Conservation (phyloP, 2,329 filamentous ascomycete genomes). For the Diaporthe citri region DNA sequence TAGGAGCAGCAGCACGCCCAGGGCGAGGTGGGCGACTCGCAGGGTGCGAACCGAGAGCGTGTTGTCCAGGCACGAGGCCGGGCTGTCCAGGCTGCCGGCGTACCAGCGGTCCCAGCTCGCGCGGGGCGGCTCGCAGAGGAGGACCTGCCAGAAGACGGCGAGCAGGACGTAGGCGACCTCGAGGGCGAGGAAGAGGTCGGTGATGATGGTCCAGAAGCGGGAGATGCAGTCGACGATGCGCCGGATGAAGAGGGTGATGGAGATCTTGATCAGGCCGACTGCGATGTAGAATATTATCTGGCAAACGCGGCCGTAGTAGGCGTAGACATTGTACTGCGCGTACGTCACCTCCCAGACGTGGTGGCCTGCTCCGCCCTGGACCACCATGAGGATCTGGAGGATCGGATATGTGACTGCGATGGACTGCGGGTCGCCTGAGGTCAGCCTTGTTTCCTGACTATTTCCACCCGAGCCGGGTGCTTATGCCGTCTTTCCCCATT, state of each 20-base stretch:
- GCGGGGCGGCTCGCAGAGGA: conserved; percentile 46
- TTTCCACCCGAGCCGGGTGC: neutral
- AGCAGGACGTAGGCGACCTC: conserved; percentile 47
- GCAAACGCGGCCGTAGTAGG: conserved; percentile 44
- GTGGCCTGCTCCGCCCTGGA: conserved; percentile 1
- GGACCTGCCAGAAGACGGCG: conserved; percentile 48
- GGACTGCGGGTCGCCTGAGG: neutral
- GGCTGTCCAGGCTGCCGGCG: conserved; percentile 42
- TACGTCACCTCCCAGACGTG: conserved; percentile 50
- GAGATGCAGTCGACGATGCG: conserved; percentile 50
- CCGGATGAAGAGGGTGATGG: conserved; percentile 53
- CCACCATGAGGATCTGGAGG: conserved; percentile 25
- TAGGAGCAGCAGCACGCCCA: conserved; percentile 50
- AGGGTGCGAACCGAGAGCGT: conserved; percentile 44
- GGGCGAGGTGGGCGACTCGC: conserved; percentile 49
- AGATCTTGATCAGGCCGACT: conserved; percentile 53
- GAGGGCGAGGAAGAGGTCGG: conserved; percentile 49
- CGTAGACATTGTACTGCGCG: conserved; percentile 46
- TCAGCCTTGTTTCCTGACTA: neutral
- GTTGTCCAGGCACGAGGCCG: conserved; percentile 43
- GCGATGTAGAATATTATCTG: conserved; percentile 47
- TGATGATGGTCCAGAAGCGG: conserved; percentile 47
- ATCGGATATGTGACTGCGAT: conserved; percentile 34
- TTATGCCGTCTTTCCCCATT: neutral
- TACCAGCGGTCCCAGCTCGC: conserved; percentile 47